A percentile compares a stretch with the other conserved stretches of the same genome.
Conservation (phyloP, 2,329 filamentous ascomycete species). For the Coniochaeta sp. region DNA sequence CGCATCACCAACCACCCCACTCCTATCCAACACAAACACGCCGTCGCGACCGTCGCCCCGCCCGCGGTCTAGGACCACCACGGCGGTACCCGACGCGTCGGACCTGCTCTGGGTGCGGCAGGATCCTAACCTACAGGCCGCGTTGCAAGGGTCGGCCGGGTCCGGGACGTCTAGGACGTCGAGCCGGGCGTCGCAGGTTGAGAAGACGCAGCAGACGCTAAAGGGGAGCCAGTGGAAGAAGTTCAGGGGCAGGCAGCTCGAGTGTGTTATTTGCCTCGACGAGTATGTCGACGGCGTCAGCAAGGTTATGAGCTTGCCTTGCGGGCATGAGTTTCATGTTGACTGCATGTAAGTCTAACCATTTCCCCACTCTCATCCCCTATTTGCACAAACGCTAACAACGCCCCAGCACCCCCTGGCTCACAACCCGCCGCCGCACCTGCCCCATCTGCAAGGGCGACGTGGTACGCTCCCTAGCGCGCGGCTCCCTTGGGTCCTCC, state of each 20-base stretch:
- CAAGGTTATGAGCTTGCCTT: slow-evolving; percentile 92
- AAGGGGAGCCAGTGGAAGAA: slow-evolving; percentile 55
- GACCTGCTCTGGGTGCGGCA: slow-evolving; percentile 30
- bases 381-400: slow-evolving; percentile 3
- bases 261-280: slow-evolving; percentile 94
- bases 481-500: too few species aligned
- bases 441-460: slow-evolving; percentile 98
- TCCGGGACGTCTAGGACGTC: slow-evolving; percentile 22
- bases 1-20: slow-evolving; percentile 69
- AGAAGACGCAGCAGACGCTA: slow-evolving; percentile 37
- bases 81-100: slow-evolving; percentile 47
- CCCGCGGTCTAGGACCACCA: slow-evolving; percentile 60
- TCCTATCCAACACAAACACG: slow-evolving; percentile 57
- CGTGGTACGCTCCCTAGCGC: slow-evolving; percentile 67
- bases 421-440: slow-evolving; percentile 90
- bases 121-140: slow-evolving; percentile 30
- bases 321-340: slow-evolving; percentile 94
- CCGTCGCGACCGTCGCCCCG: slow-evolving; percentile 37
- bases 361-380: not conserved
- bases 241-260: slow-evolving; percentile 63
- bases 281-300: slow-evolving; percentile 94
- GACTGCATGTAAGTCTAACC: slow-evolving; percentile 90
- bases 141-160: not conserved
- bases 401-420: slow-evolving; percentile 86
- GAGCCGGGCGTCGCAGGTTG: slow-evolving; percentile 27